Percentiles rank a stretch among this genome's conserved stretches.
Evolutionary conservation across 1,139 yeast genomes (phyloP).

Genomic region (Meyerozyma carpophila): DNA sequence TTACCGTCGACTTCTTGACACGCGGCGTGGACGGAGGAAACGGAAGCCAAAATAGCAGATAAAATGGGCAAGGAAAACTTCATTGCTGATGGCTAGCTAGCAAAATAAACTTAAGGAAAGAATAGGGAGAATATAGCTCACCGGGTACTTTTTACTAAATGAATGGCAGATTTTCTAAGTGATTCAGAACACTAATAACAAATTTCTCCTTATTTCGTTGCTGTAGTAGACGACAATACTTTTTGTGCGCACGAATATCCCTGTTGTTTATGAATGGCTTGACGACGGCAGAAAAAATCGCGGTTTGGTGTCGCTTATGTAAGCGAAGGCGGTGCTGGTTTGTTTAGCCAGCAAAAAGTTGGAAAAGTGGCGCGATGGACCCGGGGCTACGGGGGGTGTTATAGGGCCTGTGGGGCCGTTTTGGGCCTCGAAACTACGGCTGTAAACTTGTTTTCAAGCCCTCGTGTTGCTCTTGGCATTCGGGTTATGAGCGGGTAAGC

Average conservation of each 20-base stretch:
- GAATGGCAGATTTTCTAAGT: conserved; percentile 1
- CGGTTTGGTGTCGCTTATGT: neutral
- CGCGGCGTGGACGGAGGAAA: conserved; percentile 27
- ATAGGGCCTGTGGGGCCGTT: no score
- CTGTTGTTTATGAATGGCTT: conserved; percentile 2
- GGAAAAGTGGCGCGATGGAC: no score
- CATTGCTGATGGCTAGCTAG: conserved; percentile 9
- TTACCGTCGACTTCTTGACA: conserved; percentile 59
- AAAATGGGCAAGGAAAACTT: conserved; percentile 19
- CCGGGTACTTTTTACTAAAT: neutral
- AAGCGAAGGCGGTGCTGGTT: neutral
- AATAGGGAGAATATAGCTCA: neutral
- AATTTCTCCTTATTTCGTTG: neutral
- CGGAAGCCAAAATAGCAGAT: conserved; percentile 22
- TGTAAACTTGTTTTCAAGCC: no score
- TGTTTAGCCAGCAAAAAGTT: neutral
- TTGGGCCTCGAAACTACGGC: no score
- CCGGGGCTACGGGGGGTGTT: no score
- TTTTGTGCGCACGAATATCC: conserved; percentile 1
- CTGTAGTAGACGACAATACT: neutral
- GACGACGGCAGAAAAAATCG: neutral
- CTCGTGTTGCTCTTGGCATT: no score
- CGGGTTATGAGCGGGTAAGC: no score
- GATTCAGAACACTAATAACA: conserved; percentile 1
- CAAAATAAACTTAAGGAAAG: neutral